These are phyloP conservation scores for Trametes villosa DNA, from an alignment of 768 basidiomycete genomes.

Conservation along the genomic window DNA sequence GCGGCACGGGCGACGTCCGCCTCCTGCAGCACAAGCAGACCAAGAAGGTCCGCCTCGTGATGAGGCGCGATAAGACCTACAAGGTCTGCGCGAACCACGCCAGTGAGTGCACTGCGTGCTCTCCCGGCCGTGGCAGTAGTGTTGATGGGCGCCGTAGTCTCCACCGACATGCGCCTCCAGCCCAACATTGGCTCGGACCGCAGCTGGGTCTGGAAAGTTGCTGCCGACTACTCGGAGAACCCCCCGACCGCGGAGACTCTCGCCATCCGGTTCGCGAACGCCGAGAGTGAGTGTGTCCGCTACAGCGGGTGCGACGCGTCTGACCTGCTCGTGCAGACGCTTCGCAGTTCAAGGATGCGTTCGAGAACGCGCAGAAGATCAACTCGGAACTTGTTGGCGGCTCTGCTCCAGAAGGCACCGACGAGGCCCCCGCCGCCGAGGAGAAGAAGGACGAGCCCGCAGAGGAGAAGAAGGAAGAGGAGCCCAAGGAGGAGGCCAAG, in stretches of 20 bases:
- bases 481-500: constrained; percentile 17
- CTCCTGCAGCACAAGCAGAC: constrained; percentile 88
- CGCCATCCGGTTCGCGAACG: constrained; percentile 96
- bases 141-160: constrained; percentile 53
- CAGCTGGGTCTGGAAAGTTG: constrained; percentile 99
- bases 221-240: constrained; percentile 91
- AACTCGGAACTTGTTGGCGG: constrained; percentile 52
- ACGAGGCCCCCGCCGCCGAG: constrained; percentile 36
- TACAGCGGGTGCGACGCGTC: neutral
- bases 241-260: constrained; percentile 93
- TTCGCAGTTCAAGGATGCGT: constrained; percentile 83
- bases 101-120: constrained; percentile 52
- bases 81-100: constrained; percentile 99
- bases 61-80: constrained; percentile 99
- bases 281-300: constrained; percentile 72
- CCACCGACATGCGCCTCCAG: constrained; percentile 89
- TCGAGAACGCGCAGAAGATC: constrained; percentile 80
- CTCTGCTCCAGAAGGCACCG: constrained; percentile 34
- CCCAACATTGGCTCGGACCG: constrained; percentile 98
- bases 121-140: constrained; percentile 14
- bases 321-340: constrained; percentile 59
- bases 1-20: constrained; percentile 95
- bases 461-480: constrained; percentile 35
- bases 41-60: constrained; percentile 93
- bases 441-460: constrained; percentile 33